Evolutionary conservation across 2,329 filamentous ascomycete genomes (phyloP), one percentile per base, ranked within the genome.

Genomic region (Claviceps pazoutovae): DNA sequence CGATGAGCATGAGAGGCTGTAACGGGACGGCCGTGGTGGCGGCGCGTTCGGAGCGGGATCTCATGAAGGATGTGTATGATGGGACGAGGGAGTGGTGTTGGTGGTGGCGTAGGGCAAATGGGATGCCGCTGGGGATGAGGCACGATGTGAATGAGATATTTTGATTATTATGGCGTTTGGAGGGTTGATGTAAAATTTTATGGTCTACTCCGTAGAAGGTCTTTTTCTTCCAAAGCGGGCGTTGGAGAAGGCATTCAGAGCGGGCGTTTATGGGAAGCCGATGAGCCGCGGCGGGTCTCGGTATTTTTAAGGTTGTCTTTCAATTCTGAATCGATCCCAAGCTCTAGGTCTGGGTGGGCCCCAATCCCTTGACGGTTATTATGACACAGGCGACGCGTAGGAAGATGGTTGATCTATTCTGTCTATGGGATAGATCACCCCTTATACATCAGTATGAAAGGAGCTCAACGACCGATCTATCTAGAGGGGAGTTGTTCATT

Each of bases 21-120:
- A 67, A 17, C 67, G 71, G 49, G 69, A 68, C 66, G 16, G 52
- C 57, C 17, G 54, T 58, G 16, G 62, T 60, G n/a, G 41, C 57
- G 11, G 72, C 67, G 67, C 54, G 64, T 13, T 52, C 51, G 50
- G 54, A 56, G 30, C 9, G 30, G 14, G 57, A 59, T 9, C 53
- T 73, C 45, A 39, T 64, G n/a, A 48, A 54, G 19, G 64, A 63
- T 46, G 51, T 73, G 51, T 54, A 59, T 30, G 61, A 60, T 34
- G 58, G 64, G 51, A 52, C 66, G 13, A 54, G 50, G 36, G 58
- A 58, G 42, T 73, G 69, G 68, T 60, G 59, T 30, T 55, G 58
- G 48, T 68, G 66, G 66, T 66, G 64, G 60, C 52, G 53, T 17
- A 57, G 53, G 34, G 52, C 44, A 19, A 51, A 53, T 14, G 47